Evolutionary conservation across 2,329 filamentous ascomycete species (phyloP).

Genomic region (Geosmithia morbida): DNA sequence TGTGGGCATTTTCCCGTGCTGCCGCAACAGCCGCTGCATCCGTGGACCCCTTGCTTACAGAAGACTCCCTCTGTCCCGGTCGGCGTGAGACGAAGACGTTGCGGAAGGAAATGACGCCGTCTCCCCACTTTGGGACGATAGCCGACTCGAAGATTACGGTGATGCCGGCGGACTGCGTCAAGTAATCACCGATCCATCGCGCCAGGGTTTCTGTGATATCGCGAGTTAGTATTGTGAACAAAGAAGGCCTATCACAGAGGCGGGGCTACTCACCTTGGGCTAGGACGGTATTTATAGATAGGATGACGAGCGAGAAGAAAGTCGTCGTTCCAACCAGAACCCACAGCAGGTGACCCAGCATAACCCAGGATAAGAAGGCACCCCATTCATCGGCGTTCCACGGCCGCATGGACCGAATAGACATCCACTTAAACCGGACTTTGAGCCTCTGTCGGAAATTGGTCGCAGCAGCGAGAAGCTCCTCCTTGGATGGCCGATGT

Average conservation of each 20-base stretch:
- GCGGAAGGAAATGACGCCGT: conserved; percentile 89
- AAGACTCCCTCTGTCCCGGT: conserved; percentile 66
- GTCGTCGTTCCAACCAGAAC: conserved; percentile 94
- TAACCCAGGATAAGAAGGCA: conserved; percentile 85
- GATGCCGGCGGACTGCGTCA: conserved; percentile 84
- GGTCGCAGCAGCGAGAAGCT: conserved; percentile 78
- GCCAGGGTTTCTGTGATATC: conserved; percentile 63
- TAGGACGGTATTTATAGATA: conserved; percentile 89
- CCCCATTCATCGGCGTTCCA: conserved; percentile 97
- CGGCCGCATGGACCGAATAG: conserved; percentile 81
- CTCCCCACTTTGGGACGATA: conserved; percentile 90
- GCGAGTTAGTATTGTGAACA: conserved; percentile 6
- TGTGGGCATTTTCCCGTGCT: conserved; percentile 34
- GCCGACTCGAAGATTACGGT: conserved; percentile 95
- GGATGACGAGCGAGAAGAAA: conserved; percentile 83
- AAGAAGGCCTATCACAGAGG: not conserved
- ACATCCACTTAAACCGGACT: conserved; percentile 95
- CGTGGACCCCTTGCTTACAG: conserved; percentile 86
- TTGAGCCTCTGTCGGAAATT: conserved; percentile 85
- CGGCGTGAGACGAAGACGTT: conserved; percentile 92
- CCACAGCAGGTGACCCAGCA: conserved; percentile 89
- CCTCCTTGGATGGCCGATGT: conserved; percentile 88
- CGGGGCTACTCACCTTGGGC: conserved; percentile 56
- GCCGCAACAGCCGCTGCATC: conserved; percentile 77
- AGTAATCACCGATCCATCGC: conserved; percentile 85